Conservation (phyloP, 805 yeast genomes). For the Cyberlindnera euphorbiiphila region DNA sequence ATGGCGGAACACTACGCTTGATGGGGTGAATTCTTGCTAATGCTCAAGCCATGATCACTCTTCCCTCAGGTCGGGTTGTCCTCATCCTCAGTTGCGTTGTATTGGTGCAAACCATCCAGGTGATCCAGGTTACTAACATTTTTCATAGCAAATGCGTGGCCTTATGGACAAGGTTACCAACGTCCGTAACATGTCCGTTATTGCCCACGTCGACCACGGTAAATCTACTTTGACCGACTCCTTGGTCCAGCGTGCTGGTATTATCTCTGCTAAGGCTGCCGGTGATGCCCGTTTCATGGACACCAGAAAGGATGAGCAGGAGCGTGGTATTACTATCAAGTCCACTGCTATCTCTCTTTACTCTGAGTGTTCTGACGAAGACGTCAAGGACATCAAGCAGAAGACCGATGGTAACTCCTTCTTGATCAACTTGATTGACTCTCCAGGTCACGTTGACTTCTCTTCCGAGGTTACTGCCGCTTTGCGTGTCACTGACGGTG, state of each 20-base stretch:
- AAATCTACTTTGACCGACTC: slow-evolving; percentile 99
- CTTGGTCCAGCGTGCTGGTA: slow-evolving; percentile 98
- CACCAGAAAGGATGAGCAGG: slow-evolving; percentile 99
- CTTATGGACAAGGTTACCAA: slow-evolving; percentile 99
- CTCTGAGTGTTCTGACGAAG: slow-evolving; percentile 84
- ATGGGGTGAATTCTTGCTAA: too few species aligned
- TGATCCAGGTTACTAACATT: slow-evolving; percentile 18
- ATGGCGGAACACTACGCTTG: too few species aligned
- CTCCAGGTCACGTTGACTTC: slow-evolving; percentile 99
- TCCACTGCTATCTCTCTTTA: slow-evolving; percentile 97
- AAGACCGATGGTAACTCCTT: slow-evolving; percentile 80
- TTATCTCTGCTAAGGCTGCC: slow-evolving; percentile 98
- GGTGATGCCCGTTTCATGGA: slow-evolving; percentile 99
- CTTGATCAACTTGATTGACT: slow-evolving; percentile 97
- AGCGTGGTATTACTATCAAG: slow-evolving; percentile 99
- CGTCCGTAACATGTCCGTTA: slow-evolving; percentile 99
- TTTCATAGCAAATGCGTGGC: slow-evolving; percentile 83
- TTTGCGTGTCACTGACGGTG: slow-evolving; percentile 99
- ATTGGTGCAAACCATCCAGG: too few species aligned
- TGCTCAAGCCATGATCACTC: too few species aligned
- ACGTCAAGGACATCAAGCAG: slow-evolving; percentile 89
- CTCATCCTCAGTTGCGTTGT: too few species aligned
- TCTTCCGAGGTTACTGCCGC: slow-evolving; percentile 99
- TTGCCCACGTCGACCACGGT: slow-evolving; percentile 99
- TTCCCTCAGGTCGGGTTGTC: too few species aligned